Percentiles rank a stretch among this genome's conserved stretches.
Conservation (phyloP, 768 basidiomycete species). For the Austroboletus eburneus region DNA sequence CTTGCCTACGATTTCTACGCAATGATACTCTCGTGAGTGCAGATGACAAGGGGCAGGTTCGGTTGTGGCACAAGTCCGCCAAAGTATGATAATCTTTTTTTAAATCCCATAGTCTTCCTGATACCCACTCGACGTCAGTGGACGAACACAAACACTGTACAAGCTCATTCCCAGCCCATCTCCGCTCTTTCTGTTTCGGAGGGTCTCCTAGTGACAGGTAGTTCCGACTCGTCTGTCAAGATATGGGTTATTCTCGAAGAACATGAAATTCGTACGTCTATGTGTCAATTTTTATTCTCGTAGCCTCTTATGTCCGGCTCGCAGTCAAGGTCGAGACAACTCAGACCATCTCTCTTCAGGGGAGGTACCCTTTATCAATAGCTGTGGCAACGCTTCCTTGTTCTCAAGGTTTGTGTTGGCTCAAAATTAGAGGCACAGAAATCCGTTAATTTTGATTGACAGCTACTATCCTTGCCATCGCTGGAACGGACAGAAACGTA, state of each 20-base stretch:
- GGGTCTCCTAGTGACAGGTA: conserved; percentile 62
- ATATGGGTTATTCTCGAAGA: conserved; percentile 53
- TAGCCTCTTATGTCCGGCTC: conserved; percentile 1
- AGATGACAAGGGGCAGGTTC: conserved; percentile 69
- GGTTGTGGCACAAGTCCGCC: conserved; percentile 51
- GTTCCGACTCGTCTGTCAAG: conserved; percentile 78
- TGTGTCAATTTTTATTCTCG: background rate
- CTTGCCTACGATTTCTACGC: conserved; percentile 66
- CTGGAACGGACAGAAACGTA: conserved; percentile 75
- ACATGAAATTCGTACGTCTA: conserved; percentile 28
- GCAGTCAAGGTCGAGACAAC: conserved; percentile 38
- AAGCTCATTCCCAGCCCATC: conserved; percentile 68
- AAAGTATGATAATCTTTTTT: conserved; percentile 13
- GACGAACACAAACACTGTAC: conserved; percentile 37
- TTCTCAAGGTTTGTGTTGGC: conserved; percentile 50
- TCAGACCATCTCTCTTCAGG: conserved; percentile 61
- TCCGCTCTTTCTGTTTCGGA: conserved; percentile 57
- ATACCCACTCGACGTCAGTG: conserved; percentile 45
- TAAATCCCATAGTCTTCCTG: conserved; percentile 10
- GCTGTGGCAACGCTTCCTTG: conserved; percentile 61
- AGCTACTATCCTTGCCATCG: conserved; percentile 75
- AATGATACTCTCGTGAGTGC: conserved; percentile 57
- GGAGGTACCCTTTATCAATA: conserved; percentile 72
- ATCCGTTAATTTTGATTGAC: background rate
- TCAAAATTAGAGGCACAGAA: conserved; percentile 1